Percentiles rank a stretch among this genome's conserved stretches.
Conservation (phyloP, 768 basidiomycete species). For the Tubosaeta brunneosetosa region DNA sequence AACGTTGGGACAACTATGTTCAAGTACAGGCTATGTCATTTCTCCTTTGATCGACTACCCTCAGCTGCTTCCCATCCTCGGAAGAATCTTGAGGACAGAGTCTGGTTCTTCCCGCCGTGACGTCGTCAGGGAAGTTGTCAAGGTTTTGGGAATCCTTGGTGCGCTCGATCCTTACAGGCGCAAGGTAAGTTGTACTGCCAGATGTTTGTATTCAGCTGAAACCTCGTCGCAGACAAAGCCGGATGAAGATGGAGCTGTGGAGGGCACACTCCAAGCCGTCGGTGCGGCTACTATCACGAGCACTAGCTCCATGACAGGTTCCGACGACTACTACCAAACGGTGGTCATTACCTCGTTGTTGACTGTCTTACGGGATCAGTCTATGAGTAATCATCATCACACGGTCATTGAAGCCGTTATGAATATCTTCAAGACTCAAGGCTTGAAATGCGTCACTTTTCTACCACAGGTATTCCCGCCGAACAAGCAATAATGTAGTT, state of each 20-base stretch:
- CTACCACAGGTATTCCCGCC: slow-evolving; percentile 68
- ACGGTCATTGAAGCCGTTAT: slow-evolving; percentile 96
- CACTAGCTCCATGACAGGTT: slow-evolving; percentile 53
- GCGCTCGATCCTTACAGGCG: slow-evolving; percentile 94
- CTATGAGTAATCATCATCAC: slow-evolving; percentile 81
- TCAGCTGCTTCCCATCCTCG: slow-evolving; percentile 79
- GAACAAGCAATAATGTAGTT: slow-evolving; percentile 1
- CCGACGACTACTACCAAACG: slow-evolving; percentile 97
- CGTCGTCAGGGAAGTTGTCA: slow-evolving; percentile 90
- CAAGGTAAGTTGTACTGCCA: slow-evolving; percentile 53
- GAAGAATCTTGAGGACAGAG: slow-evolving; percentile 82
- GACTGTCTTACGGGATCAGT: slow-evolving; percentile 82
- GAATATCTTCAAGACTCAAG: slow-evolving; percentile 98
- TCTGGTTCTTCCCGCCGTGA: slow-evolving; percentile 72
- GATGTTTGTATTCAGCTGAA: slow-evolving; percentile 2
- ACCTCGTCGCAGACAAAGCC: slow-evolving; percentile 43
- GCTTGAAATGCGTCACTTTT: slow-evolving; percentile 92
- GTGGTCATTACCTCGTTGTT: slow-evolving; percentile 89
- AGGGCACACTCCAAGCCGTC: slow-evolving; percentile 55
- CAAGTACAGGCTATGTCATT: slow-evolving; percentile 93
- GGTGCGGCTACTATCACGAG: slow-evolving; percentile 68
- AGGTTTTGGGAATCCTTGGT: slow-evolving; percentile 93
- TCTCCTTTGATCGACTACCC: slow-evolving; percentile 88
- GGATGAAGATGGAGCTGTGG: slow-evolving; percentile 58
- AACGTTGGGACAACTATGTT: slow-evolving; percentile 92